A percentile compares a stretch with the other conserved stretches of the same genome.
Evolutionary conservation across 768 basidiomycete genomes (phyloP).

Genomic region (Mycena metata): DNA sequence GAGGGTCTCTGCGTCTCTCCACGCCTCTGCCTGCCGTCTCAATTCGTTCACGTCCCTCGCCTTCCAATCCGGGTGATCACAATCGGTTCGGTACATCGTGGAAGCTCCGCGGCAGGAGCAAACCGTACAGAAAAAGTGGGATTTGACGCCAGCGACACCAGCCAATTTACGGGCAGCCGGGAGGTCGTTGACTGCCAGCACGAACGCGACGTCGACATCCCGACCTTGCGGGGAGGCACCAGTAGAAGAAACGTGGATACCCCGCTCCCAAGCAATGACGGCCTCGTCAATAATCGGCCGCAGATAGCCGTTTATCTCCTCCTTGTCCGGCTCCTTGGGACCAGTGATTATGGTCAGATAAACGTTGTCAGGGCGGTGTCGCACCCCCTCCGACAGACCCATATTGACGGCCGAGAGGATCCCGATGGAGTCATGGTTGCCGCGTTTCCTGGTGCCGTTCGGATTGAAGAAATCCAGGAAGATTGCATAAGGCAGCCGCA

Average conservation of each 20-base stretch:
- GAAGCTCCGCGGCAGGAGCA: constrained; percentile 39
- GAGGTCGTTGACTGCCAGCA: constrained; percentile 45
- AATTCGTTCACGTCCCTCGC: constrained; percentile 21
- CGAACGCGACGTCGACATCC: constrained; percentile 1
- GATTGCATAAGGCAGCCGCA: constrained; percentile 38
- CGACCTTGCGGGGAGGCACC: constrained; percentile 4
- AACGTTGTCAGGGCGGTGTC: constrained; percentile 47
- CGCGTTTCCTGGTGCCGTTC: constrained; percentile 36
- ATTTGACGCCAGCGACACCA: constrained; percentile 34
- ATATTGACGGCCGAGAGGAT: constrained; percentile 48
- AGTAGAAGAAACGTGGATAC: constrained; percentile 27
- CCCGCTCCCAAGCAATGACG: constrained; percentile 32
- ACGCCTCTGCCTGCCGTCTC: constrained; percentile 27
- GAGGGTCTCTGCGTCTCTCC: constrained; percentile 26
- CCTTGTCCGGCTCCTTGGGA: constrained; percentile 39
- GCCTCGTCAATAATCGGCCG: constrained; percentile 45
- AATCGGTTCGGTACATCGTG: constrained; percentile 28
- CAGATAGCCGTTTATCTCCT: constrained; percentile 43
- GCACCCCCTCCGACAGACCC: constrained; percentile 41
- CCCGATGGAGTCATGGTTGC: constrained; percentile 39
- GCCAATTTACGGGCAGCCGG: constrained; percentile 41
- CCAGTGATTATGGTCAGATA: constrained; percentile 45
- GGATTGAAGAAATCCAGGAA: constrained; percentile 49
- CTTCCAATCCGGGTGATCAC: constrained; percentile 29
- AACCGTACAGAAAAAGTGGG: constrained; percentile 43